A percentile compares a stretch with the other conserved stretches of the same genome.
Conservation (phyloP, 2,329 filamentous ascomycete genomes). For the Pseudogymnoascus sp. region DNA sequence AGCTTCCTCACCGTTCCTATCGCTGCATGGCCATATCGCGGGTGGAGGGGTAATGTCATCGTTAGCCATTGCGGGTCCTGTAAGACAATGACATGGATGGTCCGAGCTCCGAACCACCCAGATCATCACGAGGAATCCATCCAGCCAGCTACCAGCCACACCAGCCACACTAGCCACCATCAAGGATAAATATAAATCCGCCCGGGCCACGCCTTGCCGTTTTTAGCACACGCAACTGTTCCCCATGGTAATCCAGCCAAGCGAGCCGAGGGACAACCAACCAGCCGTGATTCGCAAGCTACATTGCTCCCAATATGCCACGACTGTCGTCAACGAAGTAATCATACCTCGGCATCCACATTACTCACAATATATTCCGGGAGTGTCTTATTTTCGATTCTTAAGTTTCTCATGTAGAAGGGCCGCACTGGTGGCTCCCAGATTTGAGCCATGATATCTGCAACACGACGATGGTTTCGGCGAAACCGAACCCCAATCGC, state of each 20-base stretch:
- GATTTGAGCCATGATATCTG: slow-evolving; percentile 47
- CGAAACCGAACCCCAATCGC: slow-evolving; percentile 87
- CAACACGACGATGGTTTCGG: slow-evolving; percentile 82
- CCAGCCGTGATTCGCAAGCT: slow-evolving; percentile 1
- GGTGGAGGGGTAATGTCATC: slow-evolving; percentile 9
- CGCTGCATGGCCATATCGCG: slow-evolving; percentile 5
- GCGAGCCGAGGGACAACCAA: slow-evolving; percentile 9
- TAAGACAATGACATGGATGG: slow-evolving; percentile 4
- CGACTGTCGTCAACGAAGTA: background rate
- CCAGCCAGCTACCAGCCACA: background rate
- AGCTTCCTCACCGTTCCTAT: slow-evolving; percentile 9
- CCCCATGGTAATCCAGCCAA: slow-evolving; percentile 2
- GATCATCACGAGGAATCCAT: background rate
- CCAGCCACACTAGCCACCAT: background rate
- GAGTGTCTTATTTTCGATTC: background rate
- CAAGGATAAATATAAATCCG: background rate
- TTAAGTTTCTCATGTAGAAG: slow-evolving; percentile 2
- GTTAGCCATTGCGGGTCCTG: background rate
- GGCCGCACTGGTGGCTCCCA: slow-evolving; percentile 10
- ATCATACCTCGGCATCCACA: background rate
- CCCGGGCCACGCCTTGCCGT: background rate
- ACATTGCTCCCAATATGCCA: background rate
- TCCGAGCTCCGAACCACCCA: slow-evolving; percentile 2
- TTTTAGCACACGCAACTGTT: background rate
- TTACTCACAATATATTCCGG: background rate